phyloP scores from a whole-genome alignment of 257 asterid genomes.

The Solanum pinnatisectum region DNA sequence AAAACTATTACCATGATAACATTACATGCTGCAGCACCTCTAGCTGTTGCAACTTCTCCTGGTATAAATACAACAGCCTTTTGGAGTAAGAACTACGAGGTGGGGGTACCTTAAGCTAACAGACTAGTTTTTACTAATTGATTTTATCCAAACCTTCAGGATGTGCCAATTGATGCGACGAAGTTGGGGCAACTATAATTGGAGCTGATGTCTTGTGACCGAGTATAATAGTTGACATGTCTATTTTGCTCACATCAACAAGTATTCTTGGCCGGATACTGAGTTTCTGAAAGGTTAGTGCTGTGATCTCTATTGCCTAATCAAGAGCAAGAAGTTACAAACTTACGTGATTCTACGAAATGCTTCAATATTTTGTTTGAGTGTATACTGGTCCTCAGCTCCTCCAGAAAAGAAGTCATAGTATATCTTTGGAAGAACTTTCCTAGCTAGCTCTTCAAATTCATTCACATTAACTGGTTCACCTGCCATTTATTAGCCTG shows the following conservation, averaged over 20 bases:
- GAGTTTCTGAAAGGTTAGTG: background rate
- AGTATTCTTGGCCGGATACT: slow-evolving; percentile 51
- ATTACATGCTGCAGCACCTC: slow-evolving; percentile 45
- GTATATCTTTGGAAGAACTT: slow-evolving; percentile 58
- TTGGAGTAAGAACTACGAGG: background rate
- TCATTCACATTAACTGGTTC: slow-evolving; percentile 37
- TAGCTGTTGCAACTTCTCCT: slow-evolving; percentile 69
- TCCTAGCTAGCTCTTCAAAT: slow-evolving; percentile 49
- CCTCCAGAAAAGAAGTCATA: slow-evolving; percentile 51
- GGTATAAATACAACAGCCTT: background rate
- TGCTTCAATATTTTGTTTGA: slow-evolving; percentile 40
- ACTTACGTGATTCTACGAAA: slow-evolving; percentile 39
- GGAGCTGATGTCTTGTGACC: slow-evolving; percentile 46
- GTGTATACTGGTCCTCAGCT: slow-evolving; percentile 60
- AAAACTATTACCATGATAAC: slow-evolving; percentile 39
- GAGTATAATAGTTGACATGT: slow-evolving; percentile 37
- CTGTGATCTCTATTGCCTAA: background rate
- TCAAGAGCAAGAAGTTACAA: background rate
- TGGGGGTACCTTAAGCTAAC: background rate
- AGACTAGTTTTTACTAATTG: background rate
- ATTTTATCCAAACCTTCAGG: slow-evolving; percentile 30
- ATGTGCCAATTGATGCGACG: slow-evolving; percentile 41
- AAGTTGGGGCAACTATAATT: slow-evolving; percentile 51
- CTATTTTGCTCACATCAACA: slow-evolving; percentile 41
- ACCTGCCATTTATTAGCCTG: slow-evolving; percentile 28